Percentiles rank a stretch among this genome's conserved stretches.
phyloP scores from a whole-genome alignment of 2,329 filamentous ascomycete species.

The Trichoderma breve region DNA sequence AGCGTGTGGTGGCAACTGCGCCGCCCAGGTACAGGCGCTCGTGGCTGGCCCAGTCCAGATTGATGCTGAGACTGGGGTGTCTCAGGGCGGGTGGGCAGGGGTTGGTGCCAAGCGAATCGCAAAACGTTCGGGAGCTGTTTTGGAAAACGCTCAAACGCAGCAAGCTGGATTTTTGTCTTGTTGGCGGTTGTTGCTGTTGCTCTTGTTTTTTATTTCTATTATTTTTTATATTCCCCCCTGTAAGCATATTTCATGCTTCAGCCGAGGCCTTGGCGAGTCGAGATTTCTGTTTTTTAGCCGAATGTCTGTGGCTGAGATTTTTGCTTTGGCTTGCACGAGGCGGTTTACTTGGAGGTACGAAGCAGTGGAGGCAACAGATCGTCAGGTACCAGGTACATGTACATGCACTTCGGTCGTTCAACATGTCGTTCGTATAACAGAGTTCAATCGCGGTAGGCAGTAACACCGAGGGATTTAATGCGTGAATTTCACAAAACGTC shows the following conservation, averaged over 20 bases:
- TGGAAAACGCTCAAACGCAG: not conserved
- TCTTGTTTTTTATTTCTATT: not conserved
- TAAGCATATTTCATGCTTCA: not conserved
- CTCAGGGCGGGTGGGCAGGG: conserved; percentile 13
- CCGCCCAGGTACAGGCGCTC: not conserved
- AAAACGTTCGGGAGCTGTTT: conserved; percentile 12
- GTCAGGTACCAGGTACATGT: not conserved
- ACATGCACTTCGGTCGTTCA: not conserved
- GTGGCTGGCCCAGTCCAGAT: not conserved
- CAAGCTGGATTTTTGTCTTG: not conserved
- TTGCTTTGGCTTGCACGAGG: not conserved
- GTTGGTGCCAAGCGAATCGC: conserved; percentile 11
- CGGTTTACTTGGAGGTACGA: not conserved
- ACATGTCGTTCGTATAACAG: not conserved
- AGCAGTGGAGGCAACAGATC: not conserved
- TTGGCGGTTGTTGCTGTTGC: not conserved
- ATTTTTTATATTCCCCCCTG: not conserved
- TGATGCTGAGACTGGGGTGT: conserved; percentile 9
- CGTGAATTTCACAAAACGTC: not conserved
- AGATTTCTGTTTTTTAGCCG: not conserved
- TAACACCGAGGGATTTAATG: not conserved
- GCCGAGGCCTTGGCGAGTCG: not conserved
- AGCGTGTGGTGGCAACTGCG: not conserved
- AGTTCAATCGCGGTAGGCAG: not conserved
- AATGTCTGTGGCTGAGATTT: not conserved